Evolutionary conservation across 257 asterid genomes (phyloP), one percentile per base, ranked within the genome.

Genomic region (Fraxinus americana): DNA sequence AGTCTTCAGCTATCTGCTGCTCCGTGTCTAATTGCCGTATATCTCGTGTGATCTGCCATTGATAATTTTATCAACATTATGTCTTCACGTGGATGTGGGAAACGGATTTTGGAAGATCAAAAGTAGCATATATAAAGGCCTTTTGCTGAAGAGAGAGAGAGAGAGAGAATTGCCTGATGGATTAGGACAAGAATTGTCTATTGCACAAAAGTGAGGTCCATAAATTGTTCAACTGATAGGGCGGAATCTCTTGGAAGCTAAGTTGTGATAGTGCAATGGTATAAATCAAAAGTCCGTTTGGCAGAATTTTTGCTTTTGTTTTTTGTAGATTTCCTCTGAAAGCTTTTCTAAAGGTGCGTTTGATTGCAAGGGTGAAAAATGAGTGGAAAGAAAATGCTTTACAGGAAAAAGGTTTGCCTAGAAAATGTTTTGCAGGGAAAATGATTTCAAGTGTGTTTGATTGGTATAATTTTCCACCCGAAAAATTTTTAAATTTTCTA

Each of bases 181-280:
- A 57, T 69, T 16, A 12, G 68, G 79, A 27, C 35, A 7, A n/a
- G 48, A 78, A 25, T 72, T 39, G 70, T 63, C 21, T 27, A 50
- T 43, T 71, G 29, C 71, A 54, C 48, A 61, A 30, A 13, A 72
- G 39, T 25, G 38, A 71, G 30, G 59, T 21, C 25, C 39, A 41
- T 10, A 70, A 61, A 72, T 41, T 16, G 39, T 32, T 23, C 35
- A n/a, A 57, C 12, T 16, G 41, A 36, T 50, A 48, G 38, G 41
- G 79, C 43, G 12, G 73, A 75, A 69, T 69, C 41, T 75, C 27
- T 52, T 27, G 7, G 61, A 50, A 50, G 23, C 52, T 43, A 43
- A 12, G 52, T 43, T 41, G 12, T 38, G 43, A 38, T 8, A 38
- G 41, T 36, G 41, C 10, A 36, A 7, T 36, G 10, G 7, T 36